Conservation (phyloP, 2,329 filamentous ascomycete species). For the Helminthosporium solani region DNA sequence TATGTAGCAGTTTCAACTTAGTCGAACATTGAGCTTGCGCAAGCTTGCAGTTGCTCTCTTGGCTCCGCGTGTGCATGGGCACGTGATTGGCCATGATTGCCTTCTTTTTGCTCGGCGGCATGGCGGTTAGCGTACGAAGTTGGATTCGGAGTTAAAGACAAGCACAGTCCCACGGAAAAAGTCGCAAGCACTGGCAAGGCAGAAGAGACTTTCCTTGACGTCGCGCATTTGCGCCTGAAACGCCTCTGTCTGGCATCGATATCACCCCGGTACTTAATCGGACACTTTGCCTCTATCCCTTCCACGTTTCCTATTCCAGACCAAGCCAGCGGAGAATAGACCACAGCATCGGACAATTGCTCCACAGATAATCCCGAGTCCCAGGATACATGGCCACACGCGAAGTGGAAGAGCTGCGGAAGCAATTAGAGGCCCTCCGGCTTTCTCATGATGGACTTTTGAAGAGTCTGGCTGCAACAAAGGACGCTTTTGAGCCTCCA, state of each 20-base stretch:
- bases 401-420: slow-evolving; percentile 34
- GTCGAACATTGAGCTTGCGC: slow-evolving; percentile 4
- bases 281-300: not conserved
- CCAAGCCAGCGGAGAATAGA: too few species aligned
- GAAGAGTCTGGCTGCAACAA: slow-evolving; percentile 30
- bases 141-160: slow-evolving; percentile 14
- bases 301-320: not conserved
- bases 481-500: slow-evolving; percentile 28
- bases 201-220: not conserved
- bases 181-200: too few species aligned
- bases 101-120: slow-evolving; percentile 12
- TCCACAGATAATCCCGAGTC: not conserved
- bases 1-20: not conserved
- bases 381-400: slow-evolving; percentile 21
- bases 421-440: slow-evolving; percentile 36
- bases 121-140: slow-evolving; percentile 22
- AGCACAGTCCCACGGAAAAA: slow-evolving; percentile 3
- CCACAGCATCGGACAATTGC: too few species aligned
- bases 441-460: slow-evolving; percentile 33
- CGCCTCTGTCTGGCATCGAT: too few species aligned
- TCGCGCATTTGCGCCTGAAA: not conserved
- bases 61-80: slow-evolving; percentile 9
- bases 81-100: slow-evolving; percentile 5
- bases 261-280: not conserved
- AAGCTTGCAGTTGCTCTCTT: slow-evolving; percentile 8